Percentiles rank a stretch among this genome's conserved stretches.
Conservation (phyloP, 2,329 filamentous ascomycete species). For the Pseudogymnoascus sp. region DNA sequence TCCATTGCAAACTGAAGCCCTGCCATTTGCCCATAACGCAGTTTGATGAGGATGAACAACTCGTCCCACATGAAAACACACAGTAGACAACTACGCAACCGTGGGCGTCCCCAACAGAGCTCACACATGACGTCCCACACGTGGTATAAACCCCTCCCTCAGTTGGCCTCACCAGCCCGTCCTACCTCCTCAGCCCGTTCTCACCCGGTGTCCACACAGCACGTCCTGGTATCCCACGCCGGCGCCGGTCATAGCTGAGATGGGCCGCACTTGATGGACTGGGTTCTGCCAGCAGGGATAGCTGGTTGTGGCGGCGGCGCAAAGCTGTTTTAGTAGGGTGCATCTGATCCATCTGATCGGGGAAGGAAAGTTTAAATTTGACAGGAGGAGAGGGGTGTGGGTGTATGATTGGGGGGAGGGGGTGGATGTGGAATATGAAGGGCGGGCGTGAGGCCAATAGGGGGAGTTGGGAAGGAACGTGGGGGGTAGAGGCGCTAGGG, state of each 20-base stretch:
- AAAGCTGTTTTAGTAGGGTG: background rate
- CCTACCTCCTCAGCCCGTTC: background rate
- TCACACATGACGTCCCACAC: background rate
- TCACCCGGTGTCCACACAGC: background rate
- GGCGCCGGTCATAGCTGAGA: background rate
- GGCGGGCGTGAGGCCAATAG: background rate
- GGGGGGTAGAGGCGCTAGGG: background rate
- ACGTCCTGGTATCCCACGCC: background rate
- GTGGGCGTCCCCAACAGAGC: too few relatives aligned
- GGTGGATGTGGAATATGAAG: background rate
- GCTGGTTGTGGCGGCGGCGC: background rate
- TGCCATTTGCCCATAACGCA: background rate
- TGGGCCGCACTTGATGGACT: background rate
- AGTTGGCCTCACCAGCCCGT: background rate
- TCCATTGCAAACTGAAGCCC: background rate
- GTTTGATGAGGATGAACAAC: background rate
- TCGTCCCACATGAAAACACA: background rate
- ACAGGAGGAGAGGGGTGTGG: constrained; percentile 4
- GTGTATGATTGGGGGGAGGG: background rate
- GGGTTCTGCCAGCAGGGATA: background rate
- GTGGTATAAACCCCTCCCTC: background rate
- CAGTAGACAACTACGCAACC: background rate
- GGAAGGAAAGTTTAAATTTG: background rate
- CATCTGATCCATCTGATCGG: constrained; percentile 1
- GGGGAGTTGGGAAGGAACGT: background rate